Evolutionary conservation across 441 rosid species (phyloP).

Genomic region (Adansonia madagascariensis): DNA sequence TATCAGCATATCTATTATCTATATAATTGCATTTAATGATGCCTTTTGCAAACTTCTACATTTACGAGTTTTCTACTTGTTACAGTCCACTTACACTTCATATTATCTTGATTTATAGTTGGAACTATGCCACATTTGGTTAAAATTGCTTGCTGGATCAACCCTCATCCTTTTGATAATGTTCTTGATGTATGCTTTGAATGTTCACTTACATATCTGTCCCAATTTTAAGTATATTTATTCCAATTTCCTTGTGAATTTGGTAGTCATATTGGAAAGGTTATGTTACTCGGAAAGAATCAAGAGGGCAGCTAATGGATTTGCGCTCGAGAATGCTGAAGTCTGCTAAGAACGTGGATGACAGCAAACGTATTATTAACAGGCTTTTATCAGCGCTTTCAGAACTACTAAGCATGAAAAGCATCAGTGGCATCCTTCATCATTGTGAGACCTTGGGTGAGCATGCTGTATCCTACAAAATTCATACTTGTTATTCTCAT

Average conservation of each 20-base stretch:
- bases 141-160: not conserved
- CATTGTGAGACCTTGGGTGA: constrained; percentile 80
- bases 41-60: not conserved
- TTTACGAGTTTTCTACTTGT: not conserved
- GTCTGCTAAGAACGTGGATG: constrained; percentile 81
- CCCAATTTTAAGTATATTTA: constrained; percentile 19
- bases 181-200: not conserved
- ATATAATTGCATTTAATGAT: constrained; percentile 11
- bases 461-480: constrained; percentile 8
- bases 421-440: constrained; percentile 81
- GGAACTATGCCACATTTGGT: not conserved
- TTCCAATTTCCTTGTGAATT: constrained; percentile 24
- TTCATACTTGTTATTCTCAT: not conserved
- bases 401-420: constrained; percentile 75
- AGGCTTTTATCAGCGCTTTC: constrained; percentile 75
- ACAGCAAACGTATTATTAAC: constrained; percentile 76
- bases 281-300: constrained; percentile 65
- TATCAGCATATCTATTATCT: constrained; percentile 5
- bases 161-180: not conserved
- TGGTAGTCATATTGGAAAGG: constrained; percentile 87
- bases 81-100: not conserved
- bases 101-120: not conserved
- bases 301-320: constrained; percentile 60
- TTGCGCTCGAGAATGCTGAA: constrained; percentile 67
- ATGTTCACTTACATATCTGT: not conserved